Evolutionary conservation across 805 yeast genomes (phyloP).

Genomic region (Lipomyces sp.): DNA sequence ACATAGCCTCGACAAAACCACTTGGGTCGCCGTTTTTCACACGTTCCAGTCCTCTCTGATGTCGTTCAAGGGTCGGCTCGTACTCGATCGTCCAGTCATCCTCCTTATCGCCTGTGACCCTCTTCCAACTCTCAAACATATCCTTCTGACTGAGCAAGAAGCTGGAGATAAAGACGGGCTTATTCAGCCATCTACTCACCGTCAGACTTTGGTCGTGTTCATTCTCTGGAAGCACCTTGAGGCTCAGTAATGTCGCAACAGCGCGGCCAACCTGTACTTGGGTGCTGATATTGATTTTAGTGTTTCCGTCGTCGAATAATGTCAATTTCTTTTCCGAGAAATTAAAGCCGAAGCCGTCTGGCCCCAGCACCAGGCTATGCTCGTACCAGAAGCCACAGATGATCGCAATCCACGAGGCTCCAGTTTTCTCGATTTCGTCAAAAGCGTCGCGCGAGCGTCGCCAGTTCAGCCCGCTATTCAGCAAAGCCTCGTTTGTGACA

Average conservation of each 20-base stretch:
- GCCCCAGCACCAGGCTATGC: constrained; percentile 6
- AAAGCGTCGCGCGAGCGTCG: background rate
- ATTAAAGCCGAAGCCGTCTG: constrained; percentile 10
- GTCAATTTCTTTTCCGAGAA: constrained; percentile 6
- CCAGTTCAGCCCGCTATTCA: background rate
- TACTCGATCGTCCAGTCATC: constrained; percentile 16
- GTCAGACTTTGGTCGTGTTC: constrained; percentile 14
- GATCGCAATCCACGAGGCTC: constrained; percentile 12
- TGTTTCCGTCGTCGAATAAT: constrained; percentile 15
- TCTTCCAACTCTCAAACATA: constrained; percentile 11
- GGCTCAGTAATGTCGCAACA: constrained; percentile 14
- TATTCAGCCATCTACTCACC: constrained; percentile 4
- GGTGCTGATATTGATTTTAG: constrained; percentile 13
- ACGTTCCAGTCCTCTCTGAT: background rate
- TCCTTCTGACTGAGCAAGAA: constrained; percentile 15
- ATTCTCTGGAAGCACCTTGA: constrained; percentile 8
- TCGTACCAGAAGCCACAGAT: constrained; percentile 20
- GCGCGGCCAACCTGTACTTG: constrained; percentile 8
- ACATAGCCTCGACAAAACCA: constrained; percentile 13
- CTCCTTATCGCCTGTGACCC: constrained; percentile 14
- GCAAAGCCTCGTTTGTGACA: constrained; percentile 3
- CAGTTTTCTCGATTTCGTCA: constrained; percentile 3
- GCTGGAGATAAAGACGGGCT: constrained; percentile 6
- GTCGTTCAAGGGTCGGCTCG: constrained; percentile 5
- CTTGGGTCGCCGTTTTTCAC: constrained; percentile 8